phyloP scores from a whole-genome alignment of 352 stramenopile species.

The Phytophthora tentaculata region DNA sequence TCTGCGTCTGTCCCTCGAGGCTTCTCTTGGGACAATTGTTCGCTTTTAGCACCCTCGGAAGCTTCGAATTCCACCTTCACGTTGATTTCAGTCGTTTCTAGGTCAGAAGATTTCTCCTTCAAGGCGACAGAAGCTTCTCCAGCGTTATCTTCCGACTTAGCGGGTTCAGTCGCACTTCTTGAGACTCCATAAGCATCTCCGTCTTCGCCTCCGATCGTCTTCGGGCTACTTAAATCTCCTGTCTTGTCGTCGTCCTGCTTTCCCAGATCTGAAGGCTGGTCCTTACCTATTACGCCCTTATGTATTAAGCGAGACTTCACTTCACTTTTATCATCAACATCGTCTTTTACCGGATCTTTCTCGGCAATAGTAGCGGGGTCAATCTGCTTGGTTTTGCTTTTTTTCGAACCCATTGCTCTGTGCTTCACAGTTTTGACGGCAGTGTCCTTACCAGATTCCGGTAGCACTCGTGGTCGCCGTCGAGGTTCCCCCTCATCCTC shows the following conservation, averaged over 20 bases:
- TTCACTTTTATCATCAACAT: background rate
- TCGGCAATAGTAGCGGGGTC: background rate
- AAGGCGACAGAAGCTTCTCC: background rate
- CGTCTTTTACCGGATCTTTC: conserved; percentile 1
- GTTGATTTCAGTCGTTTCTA: background rate
- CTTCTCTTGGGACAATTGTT: background rate
- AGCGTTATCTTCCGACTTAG: background rate
- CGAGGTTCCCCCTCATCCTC: conserved; percentile 12
- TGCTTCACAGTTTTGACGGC: background rate
- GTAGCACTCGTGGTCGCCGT: background rate
- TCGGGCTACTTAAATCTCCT: background rate
- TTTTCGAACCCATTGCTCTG: conserved; percentile 1
- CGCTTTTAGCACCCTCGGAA: background rate
- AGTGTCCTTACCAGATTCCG: background rate
- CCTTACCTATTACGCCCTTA: background rate
- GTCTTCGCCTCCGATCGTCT: background rate
- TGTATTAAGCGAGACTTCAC: background rate
- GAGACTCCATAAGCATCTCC: background rate
- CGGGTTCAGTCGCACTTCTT: background rate
- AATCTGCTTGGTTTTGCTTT: background rate
- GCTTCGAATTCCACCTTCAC: background rate
- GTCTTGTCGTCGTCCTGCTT: conserved; percentile 1
- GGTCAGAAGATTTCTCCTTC: background rate
- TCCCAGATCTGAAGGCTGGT: background rate
- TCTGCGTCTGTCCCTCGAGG: background rate